Evolutionary conservation across 83 land plant genomes (phyloP).

Genomic region (Diphasiastrum complanatum): DNA sequence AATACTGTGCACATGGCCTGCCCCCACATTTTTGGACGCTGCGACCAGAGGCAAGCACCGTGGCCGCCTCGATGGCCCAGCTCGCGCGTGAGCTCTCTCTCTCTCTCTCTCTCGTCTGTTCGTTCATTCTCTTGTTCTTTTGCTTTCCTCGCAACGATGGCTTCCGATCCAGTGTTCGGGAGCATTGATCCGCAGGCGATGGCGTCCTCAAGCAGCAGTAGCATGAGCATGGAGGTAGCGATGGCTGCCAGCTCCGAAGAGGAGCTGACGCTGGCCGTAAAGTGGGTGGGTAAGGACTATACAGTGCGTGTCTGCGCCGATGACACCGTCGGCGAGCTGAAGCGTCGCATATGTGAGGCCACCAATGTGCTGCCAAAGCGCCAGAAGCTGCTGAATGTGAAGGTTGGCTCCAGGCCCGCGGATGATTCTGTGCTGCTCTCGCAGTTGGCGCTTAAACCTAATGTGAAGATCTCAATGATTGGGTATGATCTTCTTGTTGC

Average conservation of each 20-base stretch:
- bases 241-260: conserved; percentile 30
- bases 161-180: too few species aligned
- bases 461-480: conserved; percentile 90
- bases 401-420: conserved; percentile 48
- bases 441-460: conserved; percentile 60
- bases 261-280: conserved; percentile 79
- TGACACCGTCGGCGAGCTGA: conserved; percentile 83
- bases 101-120: too few species aligned
- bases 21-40: too few species aligned
- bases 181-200: too few species aligned
- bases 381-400: conserved; percentile 94
- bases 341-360: conserved; percentile 88
- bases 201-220: conserved; percentile 25
- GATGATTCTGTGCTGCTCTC: conserved; percentile 74
- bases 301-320: conserved; percentile 80
- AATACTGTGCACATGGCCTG: too few species aligned
- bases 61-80: too few species aligned
- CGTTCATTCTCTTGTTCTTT: too few species aligned
- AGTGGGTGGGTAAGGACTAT: conserved; percentile 92
- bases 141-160: too few species aligned
- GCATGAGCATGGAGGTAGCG: conserved; percentile 22
- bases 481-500: too few species aligned
- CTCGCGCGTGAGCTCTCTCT: too few species aligned
- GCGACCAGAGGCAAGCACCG: too few species aligned
- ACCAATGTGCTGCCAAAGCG: conserved; percentile 92